Base-by-base conservation (phyloP, 306 rosid genomes). In the Prunus davidiana region DNA sequence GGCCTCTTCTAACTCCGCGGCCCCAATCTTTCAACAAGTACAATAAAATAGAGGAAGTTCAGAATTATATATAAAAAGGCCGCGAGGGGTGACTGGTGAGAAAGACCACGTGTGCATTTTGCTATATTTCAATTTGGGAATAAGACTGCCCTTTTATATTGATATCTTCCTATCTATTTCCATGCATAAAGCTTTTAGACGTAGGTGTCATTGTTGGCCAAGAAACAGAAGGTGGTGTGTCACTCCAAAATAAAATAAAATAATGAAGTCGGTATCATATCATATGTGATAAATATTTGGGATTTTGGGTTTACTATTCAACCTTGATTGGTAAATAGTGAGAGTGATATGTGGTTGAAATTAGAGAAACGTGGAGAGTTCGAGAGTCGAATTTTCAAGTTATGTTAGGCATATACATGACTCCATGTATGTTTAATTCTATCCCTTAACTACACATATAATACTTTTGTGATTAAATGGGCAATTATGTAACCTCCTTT, bases 1-100 rank as follows among this genome's bases (percentile, higher is more conserved):
- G 0, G 64, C 68, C 5, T 76, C 45, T 66, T 83, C 83, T 51
- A 79, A 58, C 66, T 58, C 81, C 4, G 81, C 56, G 8, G 72
- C 79, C n/a, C 46, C 79, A 3, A 65, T 62, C 86, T 83, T 58
- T 52, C 52, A 6, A 52, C 25, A 15, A 30, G 6, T 62, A 28
- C 43, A 73, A 9, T 14, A 8, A 50, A 80, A 70, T 27, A 19
- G 65, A 58, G 61, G 0, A 20, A 6, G 8, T 47, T 77, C 38
- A 72, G 66, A 49, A 54, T 43, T 10, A 65, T 16, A 16, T 54
- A n/a, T 54, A 54, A 54, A 11, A 14, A 47, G 52, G 52, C 2
- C 0, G 52, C 52, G 52, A 47, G 52, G 69, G 50, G 6, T 19
- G 2, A 8, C 16, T 32, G 9, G 27, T 43, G 20, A 8, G 16